These are phyloP conservation scores for Zygosaccharomyces lentus DNA, from an alignment of 805 yeast genomes.

Conservation along the genomic window DNA sequence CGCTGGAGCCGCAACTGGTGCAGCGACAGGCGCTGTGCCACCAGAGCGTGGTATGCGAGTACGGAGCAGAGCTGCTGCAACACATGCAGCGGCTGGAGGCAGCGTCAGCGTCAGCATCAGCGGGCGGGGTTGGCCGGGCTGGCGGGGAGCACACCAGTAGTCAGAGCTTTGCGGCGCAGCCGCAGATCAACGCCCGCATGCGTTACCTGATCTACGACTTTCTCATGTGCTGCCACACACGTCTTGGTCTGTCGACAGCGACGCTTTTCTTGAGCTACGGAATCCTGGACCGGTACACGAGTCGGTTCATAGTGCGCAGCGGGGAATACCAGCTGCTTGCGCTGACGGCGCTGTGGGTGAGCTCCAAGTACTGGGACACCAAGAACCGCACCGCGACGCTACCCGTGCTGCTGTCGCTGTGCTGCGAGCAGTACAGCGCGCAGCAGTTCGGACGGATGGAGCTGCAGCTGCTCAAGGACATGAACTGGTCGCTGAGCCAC, in stretches of 20 bases:
- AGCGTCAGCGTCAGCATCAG: too few relatives aligned
- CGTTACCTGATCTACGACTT: conserved; percentile 79
- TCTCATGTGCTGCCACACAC: conserved; percentile 65
- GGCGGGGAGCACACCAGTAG: conserved; percentile 20
- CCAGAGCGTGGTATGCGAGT: conserved; percentile 40
- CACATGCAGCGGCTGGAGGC: conserved; percentile 37
- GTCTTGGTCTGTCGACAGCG: conserved; percentile 56
- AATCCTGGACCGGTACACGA: conserved; percentile 81
- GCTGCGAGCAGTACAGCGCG: conserved; percentile 55
- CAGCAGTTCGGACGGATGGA: conserved; percentile 64
- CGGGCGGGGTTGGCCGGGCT: neutral
- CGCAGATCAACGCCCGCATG: conserved; percentile 46
- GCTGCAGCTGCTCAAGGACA: conserved; percentile 55
- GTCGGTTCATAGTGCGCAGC: conserved; percentile 70
- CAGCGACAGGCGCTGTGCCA: conserved; percentile 48
- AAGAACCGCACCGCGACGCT: conserved; percentile 59
- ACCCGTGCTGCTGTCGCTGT: conserved; percentile 48
- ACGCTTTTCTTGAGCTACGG: conserved; percentile 65
- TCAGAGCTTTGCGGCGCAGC: conserved; percentile 36
- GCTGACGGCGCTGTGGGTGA: conserved; percentile 84
- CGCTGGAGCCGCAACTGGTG: conserved; percentile 34
- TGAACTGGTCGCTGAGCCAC: conserved; percentile 57
- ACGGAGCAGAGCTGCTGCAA: conserved; percentile 40
- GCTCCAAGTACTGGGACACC: conserved; percentile 70
- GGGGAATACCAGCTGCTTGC: conserved; percentile 85